A percentile compares a stretch with the other conserved stretches of the same genome.
Evolutionary conservation across 441 rosid genomes (phyloP).

Genomic region (Pelargonium fulgidum): DNA sequence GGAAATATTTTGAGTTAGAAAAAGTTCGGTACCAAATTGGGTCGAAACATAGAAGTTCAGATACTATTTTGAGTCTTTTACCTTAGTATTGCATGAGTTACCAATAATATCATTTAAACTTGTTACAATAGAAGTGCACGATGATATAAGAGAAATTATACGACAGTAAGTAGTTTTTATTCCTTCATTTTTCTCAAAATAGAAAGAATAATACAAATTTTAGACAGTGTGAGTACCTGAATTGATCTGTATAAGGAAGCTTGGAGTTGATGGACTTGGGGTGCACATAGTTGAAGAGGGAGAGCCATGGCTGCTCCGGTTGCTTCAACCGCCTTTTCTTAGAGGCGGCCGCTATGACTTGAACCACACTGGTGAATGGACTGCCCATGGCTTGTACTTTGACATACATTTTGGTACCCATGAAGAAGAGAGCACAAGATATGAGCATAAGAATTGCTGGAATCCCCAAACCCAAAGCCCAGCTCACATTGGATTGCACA

Average conservation of each 20-base stretch:
- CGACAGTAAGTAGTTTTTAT: too few species aligned
- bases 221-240: constrained; percentile 34
- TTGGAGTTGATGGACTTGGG: constrained; percentile 46
- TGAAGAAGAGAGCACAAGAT: constrained; percentile 42
- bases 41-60: too few species aligned
- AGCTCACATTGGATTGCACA: constrained; percentile 61
- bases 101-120: too few species aligned
- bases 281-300: constrained; percentile 46
- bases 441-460: constrained; percentile 56
- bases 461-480: constrained; percentile 63
- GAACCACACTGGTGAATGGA: constrained; percentile 54
- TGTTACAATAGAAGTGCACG: too few species aligned
- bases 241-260: constrained; percentile 61
- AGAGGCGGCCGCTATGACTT: constrained; percentile 47
- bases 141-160: not conserved
- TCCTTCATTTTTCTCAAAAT: too few species aligned
- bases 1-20: too few species aligned
- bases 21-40: too few species aligned
- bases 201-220: too few species aligned
- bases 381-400: constrained; percentile 64
- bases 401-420: constrained; percentile 56
- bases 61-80: too few species aligned
- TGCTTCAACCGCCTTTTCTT: constrained; percentile 50
- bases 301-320: constrained; percentile 41
- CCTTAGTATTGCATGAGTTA: too few species aligned